These are phyloP conservation scores for Lojkania enalia DNA, from an alignment of 2,329 filamentous ascomycete species.

Conservation along the genomic window DNA sequence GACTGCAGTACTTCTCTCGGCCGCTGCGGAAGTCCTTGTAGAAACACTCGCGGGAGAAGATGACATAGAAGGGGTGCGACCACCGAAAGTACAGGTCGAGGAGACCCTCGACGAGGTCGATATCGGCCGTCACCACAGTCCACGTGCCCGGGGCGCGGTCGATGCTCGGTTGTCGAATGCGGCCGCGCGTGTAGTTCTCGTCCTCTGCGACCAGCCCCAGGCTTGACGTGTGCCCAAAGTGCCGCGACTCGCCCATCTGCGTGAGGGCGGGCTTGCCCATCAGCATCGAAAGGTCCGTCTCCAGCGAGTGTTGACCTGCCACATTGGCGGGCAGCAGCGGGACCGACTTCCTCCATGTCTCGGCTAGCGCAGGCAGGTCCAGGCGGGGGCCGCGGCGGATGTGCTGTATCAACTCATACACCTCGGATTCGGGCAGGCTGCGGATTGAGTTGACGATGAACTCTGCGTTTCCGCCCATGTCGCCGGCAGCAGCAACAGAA, in stretches of 20 bases:
- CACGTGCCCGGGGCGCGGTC: constrained; percentile 48
- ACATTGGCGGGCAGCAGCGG: constrained; percentile 31
- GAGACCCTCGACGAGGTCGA: constrained; percentile 63
- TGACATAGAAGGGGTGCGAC: constrained; percentile 76
- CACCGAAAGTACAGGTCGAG: constrained; percentile 68
- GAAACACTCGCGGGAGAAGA: constrained; percentile 73
- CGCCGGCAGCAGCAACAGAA: constrained; percentile 10
- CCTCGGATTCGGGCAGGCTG: constrained; percentile 50
- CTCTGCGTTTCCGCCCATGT: constrained; percentile 22
- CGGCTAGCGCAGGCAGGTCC: constrained; percentile 46
- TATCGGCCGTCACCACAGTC: constrained; percentile 64
- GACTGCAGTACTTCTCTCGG: constrained; percentile 66
- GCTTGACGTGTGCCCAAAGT: constrained; percentile 44
- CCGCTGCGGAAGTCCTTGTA: constrained; percentile 66
- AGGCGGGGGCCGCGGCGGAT: constrained; percentile 46
- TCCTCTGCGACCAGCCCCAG: constrained; percentile 42
- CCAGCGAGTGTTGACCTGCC: constrained; percentile 32
- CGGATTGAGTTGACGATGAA: constrained; percentile 51
- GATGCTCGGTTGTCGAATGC: constrained; percentile 4
- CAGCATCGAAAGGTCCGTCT: constrained; percentile 42
- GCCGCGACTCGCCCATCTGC: constrained; percentile 37
- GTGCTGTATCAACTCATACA: constrained; percentile 47
- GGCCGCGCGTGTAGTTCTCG: constrained; percentile 31
- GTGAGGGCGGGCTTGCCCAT: constrained; percentile 43
- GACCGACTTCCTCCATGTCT: constrained; percentile 46